These are phyloP conservation scores for Candida montana DNA, from an alignment of 805 yeast species.

Conservation along the genomic window DNA sequence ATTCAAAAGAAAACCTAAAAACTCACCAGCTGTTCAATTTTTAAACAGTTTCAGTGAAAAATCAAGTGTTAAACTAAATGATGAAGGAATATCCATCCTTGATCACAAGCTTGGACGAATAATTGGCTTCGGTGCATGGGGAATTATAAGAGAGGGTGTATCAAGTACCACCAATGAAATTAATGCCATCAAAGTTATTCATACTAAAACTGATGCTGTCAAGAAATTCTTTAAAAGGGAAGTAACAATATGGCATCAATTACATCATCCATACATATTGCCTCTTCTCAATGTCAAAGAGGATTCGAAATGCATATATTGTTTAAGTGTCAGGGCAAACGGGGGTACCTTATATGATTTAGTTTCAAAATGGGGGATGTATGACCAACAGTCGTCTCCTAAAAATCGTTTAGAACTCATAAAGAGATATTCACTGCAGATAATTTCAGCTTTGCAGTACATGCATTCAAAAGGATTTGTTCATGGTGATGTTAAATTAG, in stretches of 20 bases:
- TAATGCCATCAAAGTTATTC: conserved; percentile 59
- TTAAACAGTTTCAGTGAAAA: conserved; percentile 22
- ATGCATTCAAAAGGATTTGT: conserved; percentile 64
- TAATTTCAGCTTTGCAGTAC: conserved; percentile 53
- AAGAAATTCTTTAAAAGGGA: conserved; percentile 63
- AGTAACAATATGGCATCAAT: conserved; percentile 65
- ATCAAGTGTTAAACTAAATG: conserved; percentile 33
- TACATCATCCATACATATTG: conserved; percentile 61
- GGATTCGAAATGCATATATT: conserved; percentile 58
- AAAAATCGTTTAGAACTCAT: conserved; percentile 32
- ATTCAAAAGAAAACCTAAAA: conserved; percentile 19
- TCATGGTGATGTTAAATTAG: conserved; percentile 75
- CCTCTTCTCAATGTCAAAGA: conserved; percentile 59
- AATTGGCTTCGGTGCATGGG: conserved; percentile 90
- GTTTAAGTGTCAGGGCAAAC: conserved; percentile 60
- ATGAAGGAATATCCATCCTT: conserved; percentile 62
- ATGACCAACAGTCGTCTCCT: conserved; percentile 24
- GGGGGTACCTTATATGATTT: conserved; percentile 82
- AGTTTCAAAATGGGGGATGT: conserved; percentile 62
- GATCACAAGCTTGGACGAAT: conserved; percentile 63
- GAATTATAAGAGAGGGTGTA: conserved; percentile 69
- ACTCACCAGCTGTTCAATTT: conserved; percentile 25
- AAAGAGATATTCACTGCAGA: conserved; percentile 42
- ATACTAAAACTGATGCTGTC: conserved; percentile 47
- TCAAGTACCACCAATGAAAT: conserved; percentile 22